Conservation (phyloP, 441 rosid genomes). For the Gossypium schwendimanii region DNA sequence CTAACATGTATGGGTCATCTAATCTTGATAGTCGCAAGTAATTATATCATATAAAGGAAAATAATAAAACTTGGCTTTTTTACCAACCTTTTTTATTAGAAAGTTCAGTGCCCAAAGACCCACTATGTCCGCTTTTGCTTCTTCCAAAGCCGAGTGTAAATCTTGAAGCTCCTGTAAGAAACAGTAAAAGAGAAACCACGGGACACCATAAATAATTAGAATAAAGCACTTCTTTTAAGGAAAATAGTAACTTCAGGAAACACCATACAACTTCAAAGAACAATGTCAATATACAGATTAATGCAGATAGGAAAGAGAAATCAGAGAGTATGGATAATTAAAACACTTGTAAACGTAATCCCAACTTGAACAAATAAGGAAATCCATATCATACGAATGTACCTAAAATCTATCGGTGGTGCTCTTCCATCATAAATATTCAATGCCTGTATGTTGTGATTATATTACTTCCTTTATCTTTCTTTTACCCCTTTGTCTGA, state of each 20-base stretch:
- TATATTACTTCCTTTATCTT: not conserved
- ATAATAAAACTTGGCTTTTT: not conserved
- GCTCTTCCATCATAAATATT: not conserved
- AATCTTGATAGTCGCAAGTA: not conserved
- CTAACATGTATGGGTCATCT: conserved; percentile 1
- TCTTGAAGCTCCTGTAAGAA: conserved; percentile 82
- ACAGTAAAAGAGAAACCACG: not conserved
- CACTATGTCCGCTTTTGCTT: conserved; percentile 96
- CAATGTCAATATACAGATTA: not conserved
- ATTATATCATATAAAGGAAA: not conserved
- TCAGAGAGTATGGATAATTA: not conserved
- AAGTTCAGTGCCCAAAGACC: conserved; percentile 95
- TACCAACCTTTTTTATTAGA: conserved; percentile 59
- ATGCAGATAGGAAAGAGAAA: not conserved
- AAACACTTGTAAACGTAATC: not conserved
- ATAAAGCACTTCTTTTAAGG: not conserved
- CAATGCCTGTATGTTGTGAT: not conserved
- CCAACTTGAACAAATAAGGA: not conserved
- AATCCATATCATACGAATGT: not conserved
- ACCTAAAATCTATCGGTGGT: not conserved
- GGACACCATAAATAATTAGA: not conserved
- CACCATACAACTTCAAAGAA: not conserved
- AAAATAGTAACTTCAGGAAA: not conserved
- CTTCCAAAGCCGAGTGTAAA: conserved; percentile 84
- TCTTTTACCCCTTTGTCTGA: not conserved